Conservation (phyloP, 2,329 filamentous ascomycete species). For the Drechmeria coniospora region DNA sequence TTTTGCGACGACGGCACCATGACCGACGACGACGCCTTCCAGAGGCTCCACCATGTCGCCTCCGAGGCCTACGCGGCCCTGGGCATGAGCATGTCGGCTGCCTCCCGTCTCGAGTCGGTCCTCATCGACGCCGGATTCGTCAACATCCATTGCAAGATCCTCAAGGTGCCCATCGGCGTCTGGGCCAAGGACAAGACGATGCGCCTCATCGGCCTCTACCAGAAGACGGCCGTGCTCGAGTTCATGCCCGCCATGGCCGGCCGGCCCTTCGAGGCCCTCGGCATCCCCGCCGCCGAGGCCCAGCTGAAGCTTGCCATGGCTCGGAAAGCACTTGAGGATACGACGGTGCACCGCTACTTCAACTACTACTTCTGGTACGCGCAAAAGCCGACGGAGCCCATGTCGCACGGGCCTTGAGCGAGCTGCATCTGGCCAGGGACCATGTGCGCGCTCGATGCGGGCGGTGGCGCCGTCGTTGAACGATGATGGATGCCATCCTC, state of each 20-base stretch:
- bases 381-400: conserved; percentile 17
- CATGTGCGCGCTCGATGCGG: too few species aligned
- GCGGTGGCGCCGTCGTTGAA: too few species aligned
- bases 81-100: conserved; percentile 7
- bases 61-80: conserved; percentile 5
- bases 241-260: conserved; percentile 20
- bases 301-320: conserved; percentile 12
- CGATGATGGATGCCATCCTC: too few species aligned
- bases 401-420: too few species aligned
- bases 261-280: conserved; percentile 16
- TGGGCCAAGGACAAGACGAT: conserved; percentile 18
- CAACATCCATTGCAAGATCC: conserved; percentile 16
- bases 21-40: conserved; percentile 6
- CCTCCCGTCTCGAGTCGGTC: conserved; percentile 6
- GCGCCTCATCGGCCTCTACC: conserved; percentile 22
- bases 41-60: conserved; percentile 4
- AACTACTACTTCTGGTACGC: conserved; percentile 22
- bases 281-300: conserved; percentile 13
- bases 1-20: conserved; percentile 20
- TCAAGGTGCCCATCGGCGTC: conserved; percentile 21
- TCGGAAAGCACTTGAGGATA: conserved; percentile 12
- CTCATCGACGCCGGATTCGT: conserved; percentile 8
- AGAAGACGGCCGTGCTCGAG: conserved; percentile 19
- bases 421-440: too few species aligned
- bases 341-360: conserved; percentile 17